Evolutionary conservation across 2,329 filamentous ascomycete genomes (phyloP).

Genomic region (Hysterium pulicare): DNA sequence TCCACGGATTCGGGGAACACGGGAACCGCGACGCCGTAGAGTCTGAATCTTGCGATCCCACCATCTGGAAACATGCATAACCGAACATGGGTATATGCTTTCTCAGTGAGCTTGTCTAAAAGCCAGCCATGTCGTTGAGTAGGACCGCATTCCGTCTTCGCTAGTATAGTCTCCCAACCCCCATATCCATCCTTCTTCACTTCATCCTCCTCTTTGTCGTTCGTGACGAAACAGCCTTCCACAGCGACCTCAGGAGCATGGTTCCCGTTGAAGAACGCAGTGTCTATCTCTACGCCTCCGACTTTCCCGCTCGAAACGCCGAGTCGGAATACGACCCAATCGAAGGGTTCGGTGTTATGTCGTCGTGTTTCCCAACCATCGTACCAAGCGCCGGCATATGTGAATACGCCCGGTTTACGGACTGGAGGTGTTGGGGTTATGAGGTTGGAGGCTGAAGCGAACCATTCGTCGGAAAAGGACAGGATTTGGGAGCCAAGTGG

Average conservation of each 20-base stretch:
- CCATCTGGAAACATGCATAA: constrained; percentile 85
- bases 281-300: constrained; percentile 74
- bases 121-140: constrained; percentile 72
- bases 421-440: constrained; percentile 55
- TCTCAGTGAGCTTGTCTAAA: constrained; percentile 53
- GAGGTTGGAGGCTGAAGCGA: constrained; percentile 58
- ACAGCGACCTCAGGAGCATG: constrained; percentile 77
- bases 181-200: constrained; percentile 45
- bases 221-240: constrained; percentile 65
- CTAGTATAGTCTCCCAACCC: constrained; percentile 69
- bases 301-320: constrained; percentile 67
- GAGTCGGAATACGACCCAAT: constrained; percentile 59
- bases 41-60: constrained; percentile 74
- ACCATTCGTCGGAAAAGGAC: constrained; percentile 59
- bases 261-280: constrained; percentile 77
- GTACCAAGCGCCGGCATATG: constrained; percentile 61
- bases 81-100: constrained; percentile 74
- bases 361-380: constrained; percentile 63
- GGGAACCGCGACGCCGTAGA: constrained; percentile 72
- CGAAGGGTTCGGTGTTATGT: constrained; percentile 56
- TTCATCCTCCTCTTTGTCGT: constrained; percentile 58
- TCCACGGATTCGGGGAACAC: constrained; percentile 67
- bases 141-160: constrained; percentile 68
- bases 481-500: constrained; percentile 52
- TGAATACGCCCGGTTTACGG: constrained; percentile 56